Evolutionary conservation across 352 stramenopile genomes (phyloP).

Genomic region (Phytophthora sojae): DNA sequence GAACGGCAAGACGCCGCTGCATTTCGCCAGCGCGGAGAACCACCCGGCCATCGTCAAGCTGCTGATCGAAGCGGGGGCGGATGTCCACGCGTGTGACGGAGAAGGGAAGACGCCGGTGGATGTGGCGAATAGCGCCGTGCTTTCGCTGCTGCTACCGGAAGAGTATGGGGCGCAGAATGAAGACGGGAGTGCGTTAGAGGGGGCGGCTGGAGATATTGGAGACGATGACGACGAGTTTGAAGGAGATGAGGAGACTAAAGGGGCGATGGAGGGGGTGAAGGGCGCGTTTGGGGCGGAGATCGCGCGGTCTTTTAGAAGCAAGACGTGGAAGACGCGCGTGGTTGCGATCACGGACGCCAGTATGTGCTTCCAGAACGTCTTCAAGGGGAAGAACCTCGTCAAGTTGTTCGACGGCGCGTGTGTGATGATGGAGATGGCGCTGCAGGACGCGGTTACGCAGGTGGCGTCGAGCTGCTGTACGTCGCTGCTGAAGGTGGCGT

Average conservation of each 20-base stretch:
- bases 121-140: conserved; percentile 54
- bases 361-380: conserved; percentile 55
- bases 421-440: conserved; percentile 59
- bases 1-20: conserved; percentile 80
- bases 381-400: conserved; percentile 41
- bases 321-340: conserved; percentile 68
- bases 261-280: conserved; percentile 34
- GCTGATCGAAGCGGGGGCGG: conserved; percentile 71
- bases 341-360: conserved; percentile 63
- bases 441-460: conserved; percentile 74
- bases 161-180: conserved; percentile 41
- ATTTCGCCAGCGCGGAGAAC: conserved; percentile 73
- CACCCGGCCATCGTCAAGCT: conserved; percentile 71
- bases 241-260: conserved; percentile 22
- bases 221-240: conserved; percentile 54
- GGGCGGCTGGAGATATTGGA: conserved; percentile 36
- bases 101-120: conserved; percentile 72
- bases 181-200: conserved; percentile 36
- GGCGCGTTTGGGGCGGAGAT: conserved; percentile 65
- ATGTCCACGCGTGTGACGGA: conserved; percentile 68
- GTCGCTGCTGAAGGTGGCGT: conserved; percentile 64
- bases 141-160: conserved; percentile 58
- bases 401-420: conserved; percentile 78
- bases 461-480: conserved; percentile 71
- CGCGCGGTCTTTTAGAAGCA: conserved; percentile 55